Percentiles rank a stretch among this genome's conserved stretches.
Conservation (phyloP, 2,329 filamentous ascomycete genomes). For the Stagonosporopsis rhizophila region DNA sequence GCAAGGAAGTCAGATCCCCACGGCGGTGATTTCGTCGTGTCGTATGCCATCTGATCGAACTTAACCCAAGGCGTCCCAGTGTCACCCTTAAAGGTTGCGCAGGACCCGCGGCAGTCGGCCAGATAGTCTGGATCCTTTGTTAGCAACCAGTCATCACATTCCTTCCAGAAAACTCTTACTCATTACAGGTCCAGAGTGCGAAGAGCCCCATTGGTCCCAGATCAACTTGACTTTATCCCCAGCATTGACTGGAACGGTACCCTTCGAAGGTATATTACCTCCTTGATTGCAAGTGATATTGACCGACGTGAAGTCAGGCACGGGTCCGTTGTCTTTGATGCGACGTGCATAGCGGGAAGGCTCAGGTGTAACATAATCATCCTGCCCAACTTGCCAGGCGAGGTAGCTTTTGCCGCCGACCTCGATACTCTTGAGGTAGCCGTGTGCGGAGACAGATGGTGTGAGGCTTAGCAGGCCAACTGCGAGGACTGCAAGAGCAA, state of each 20-base stretch:
- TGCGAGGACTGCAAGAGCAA: background rate
- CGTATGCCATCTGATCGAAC: constrained; percentile 48
- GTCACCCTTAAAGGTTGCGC: constrained; percentile 44
- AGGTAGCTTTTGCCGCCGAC: constrained; percentile 24
- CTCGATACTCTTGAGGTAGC: constrained; percentile 26
- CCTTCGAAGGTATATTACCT: constrained; percentile 30
- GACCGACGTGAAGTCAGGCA: constrained; percentile 25
- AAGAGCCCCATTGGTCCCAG: constrained; percentile 45
- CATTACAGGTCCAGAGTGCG: constrained; percentile 46
- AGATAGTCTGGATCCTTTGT: constrained; percentile 33
- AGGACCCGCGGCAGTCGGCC: constrained; percentile 45
- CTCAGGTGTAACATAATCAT: constrained; percentile 26
- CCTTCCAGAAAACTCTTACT: no score
- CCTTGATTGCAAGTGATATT: constrained; percentile 33
- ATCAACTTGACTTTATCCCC: constrained; percentile 36
- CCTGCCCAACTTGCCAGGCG: constrained; percentile 26
- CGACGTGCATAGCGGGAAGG: constrained; percentile 25
- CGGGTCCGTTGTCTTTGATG: constrained; percentile 26
- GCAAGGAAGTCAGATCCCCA: constrained; percentile 49
- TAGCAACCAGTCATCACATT: background rate
- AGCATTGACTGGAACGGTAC: constrained; percentile 29
- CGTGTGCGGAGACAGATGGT: constrained; percentile 12
- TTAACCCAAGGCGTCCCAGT: constrained; percentile 49
- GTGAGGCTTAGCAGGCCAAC: background rate
- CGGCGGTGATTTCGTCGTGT: constrained; percentile 26